These are phyloP conservation scores for Moesziomyces globuligerus DNA, from an alignment of 1,284 basidiomycete species.

Conservation along the genomic window DNA sequence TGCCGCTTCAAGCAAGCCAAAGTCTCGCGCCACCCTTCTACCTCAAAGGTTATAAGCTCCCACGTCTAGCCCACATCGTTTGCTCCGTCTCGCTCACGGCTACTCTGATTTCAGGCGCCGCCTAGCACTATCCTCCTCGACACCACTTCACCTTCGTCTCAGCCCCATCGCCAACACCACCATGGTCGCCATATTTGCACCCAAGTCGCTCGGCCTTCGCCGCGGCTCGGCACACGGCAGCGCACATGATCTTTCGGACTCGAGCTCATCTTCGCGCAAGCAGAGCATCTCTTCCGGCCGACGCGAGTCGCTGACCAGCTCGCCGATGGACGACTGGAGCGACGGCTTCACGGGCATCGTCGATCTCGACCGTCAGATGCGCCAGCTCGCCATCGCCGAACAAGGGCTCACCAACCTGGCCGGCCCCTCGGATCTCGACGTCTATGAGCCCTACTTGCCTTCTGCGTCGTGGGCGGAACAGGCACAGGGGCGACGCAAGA, in stretches of 20 bases:
- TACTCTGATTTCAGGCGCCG: too few relatives aligned
- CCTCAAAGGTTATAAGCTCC: too few relatives aligned
- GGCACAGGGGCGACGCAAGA: conserved; percentile 8
- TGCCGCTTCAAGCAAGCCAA: too few relatives aligned
- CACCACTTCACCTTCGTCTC: neutral
- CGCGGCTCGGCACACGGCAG: conserved; percentile 8
- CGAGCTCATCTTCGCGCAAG: conserved; percentile 21
- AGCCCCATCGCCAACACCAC: neutral
- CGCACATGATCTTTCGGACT: conserved; percentile 7
- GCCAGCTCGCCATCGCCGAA: conserved; percentile 45
- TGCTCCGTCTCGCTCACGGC: neutral
- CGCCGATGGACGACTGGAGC: conserved; percentile 47
- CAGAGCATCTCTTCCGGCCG: conserved; percentile 23
- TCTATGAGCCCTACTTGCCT: conserved; percentile 21
- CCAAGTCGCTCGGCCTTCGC: conserved; percentile 15
- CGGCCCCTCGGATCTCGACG: neutral
- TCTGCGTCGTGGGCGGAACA: conserved; percentile 8
- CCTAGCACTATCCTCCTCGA: neutral
- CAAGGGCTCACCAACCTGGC: conserved; percentile 8
- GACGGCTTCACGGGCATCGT: conserved; percentile 50
- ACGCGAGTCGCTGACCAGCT: conserved; percentile 14
- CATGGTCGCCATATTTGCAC: conserved; percentile 13
- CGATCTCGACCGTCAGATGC: conserved; percentile 47
- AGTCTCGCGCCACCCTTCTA: too few relatives aligned
- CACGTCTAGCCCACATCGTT: neutral